Conservation (phyloP, 805 yeast genomes). For the Blastobotrys terrestris region DNA sequence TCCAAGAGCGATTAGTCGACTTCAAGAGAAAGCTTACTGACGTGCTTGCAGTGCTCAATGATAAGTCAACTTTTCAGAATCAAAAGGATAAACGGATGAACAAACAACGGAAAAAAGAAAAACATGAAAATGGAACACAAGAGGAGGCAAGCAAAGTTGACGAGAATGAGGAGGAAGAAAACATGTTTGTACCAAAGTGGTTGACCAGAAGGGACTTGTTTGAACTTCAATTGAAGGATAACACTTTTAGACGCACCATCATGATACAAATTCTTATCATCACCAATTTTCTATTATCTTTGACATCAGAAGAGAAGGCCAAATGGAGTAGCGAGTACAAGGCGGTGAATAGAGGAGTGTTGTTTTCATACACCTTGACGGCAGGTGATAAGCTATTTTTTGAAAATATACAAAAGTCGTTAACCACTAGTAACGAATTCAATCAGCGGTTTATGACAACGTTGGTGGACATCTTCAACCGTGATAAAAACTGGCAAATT, state of each 20-base stretch:
- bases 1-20: conserved; percentile 5
- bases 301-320: conserved; percentile 12
- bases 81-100: neutral
- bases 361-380: conserved; percentile 17
- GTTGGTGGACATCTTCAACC: conserved; percentile 14
- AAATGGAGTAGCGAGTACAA: conserved; percentile 11
- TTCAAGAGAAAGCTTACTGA: conserved; percentile 14
- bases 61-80: neutral
- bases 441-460: conserved; percentile 15
- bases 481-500: conserved; percentile 28
- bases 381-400: conserved; percentile 18
- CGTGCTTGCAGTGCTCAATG: conserved; percentile 18
- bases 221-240: conserved; percentile 29
- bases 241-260: conserved; percentile 26
- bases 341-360: conserved; percentile 20
- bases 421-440: conserved; percentile 8
- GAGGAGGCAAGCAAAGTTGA: neutral
- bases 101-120: neutral
- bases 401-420: neutral
- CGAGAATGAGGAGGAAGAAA: conserved; percentile 6
- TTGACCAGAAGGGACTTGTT: conserved; percentile 30
- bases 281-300: conserved; percentile 23
- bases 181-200: conserved; percentile 31
- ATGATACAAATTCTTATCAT: conserved; percentile 26
- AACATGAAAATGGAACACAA: neutral